Evolutionary conservation across 257 asterid genomes (phyloP).

Genomic region (Thymus mandschuricus): DNA sequence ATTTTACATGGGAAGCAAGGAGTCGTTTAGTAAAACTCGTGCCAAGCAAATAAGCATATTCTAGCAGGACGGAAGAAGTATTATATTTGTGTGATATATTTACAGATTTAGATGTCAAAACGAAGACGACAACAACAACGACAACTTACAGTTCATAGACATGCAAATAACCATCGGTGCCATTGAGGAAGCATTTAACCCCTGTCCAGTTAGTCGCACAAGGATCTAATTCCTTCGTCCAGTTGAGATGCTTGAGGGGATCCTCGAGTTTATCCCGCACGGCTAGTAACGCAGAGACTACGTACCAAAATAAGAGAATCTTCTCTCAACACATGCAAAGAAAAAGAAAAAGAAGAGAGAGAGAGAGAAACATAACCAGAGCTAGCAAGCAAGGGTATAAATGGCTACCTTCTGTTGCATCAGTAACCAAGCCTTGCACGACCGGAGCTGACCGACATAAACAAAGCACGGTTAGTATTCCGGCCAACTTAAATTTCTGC

Average conservation of each 20-base stretch:
- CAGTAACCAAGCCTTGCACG: constrained; percentile 42
- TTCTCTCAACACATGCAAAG: not conserved
- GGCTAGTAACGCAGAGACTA: constrained; percentile 45
- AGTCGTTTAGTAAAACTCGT: no score
- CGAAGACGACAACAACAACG: not conserved
- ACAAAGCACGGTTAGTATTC: constrained; percentile 16
- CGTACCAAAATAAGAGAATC: not conserved
- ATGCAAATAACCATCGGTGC: constrained; percentile 45
- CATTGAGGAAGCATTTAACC: constrained; percentile 25
- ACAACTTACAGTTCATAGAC: constrained; percentile 43
- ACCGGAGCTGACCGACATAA: constrained; percentile 32
- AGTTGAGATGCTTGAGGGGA: constrained; percentile 40
- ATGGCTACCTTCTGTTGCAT: constrained; percentile 43
- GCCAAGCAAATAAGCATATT: no score
- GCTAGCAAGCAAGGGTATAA: not conserved
- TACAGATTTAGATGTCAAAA: no score
- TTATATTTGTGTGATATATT: no score
- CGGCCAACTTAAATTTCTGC: not conserved
- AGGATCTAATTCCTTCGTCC: constrained; percentile 46
- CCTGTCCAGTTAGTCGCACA: constrained; percentile 47
- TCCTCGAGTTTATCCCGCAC: constrained; percentile 40
- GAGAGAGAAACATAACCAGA: no score
- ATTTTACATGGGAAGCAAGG: no score
- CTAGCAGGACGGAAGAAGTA: no score
- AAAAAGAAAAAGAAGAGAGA: not conserved